Conservation (phyloP, 176 grass and related monocot species). For the Oryza meridionalis region DNA sequence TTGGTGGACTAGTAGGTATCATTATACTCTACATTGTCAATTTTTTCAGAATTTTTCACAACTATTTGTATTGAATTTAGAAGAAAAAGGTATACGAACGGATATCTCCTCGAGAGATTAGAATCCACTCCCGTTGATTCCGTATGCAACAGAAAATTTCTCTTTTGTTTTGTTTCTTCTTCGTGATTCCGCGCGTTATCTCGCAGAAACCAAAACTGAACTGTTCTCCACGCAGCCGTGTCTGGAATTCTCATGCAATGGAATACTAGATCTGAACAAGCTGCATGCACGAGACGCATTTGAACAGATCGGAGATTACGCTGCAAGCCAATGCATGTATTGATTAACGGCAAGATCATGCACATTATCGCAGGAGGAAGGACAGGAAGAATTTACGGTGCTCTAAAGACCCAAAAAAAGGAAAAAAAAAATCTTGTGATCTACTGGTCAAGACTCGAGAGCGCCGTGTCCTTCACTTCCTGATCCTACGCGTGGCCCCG, state of each 20-base stretch:
- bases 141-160: too few relatives aligned
- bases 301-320: not conserved
- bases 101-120: too few relatives aligned
- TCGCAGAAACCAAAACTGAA: not conserved
- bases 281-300: not conserved
- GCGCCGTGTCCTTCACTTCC: not conserved
- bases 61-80: too few relatives aligned
- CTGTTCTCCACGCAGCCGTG: not conserved
- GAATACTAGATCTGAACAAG: not conserved
- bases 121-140: too few relatives aligned
- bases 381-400: not conserved
- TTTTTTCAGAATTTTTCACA: too few relatives aligned
- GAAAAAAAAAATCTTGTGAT: not conserved
- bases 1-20: too few relatives aligned
- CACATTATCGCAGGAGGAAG: slow-evolving; percentile 32
- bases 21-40: too few relatives aligned
- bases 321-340: slow-evolving; percentile 29
- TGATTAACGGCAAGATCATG: slow-evolving; percentile 28
- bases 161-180: not conserved
- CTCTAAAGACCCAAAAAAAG: not conserved
- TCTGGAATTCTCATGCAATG: not conserved
- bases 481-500: slow-evolving; percentile 8
- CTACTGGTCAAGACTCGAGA: not conserved
- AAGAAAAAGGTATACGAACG: too few relatives aligned
- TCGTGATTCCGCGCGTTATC: not conserved